These are phyloP conservation scores for Bidens hawaiensis DNA, from an alignment of 140 eudicot genomes.

Conservation along the genomic window DNA sequence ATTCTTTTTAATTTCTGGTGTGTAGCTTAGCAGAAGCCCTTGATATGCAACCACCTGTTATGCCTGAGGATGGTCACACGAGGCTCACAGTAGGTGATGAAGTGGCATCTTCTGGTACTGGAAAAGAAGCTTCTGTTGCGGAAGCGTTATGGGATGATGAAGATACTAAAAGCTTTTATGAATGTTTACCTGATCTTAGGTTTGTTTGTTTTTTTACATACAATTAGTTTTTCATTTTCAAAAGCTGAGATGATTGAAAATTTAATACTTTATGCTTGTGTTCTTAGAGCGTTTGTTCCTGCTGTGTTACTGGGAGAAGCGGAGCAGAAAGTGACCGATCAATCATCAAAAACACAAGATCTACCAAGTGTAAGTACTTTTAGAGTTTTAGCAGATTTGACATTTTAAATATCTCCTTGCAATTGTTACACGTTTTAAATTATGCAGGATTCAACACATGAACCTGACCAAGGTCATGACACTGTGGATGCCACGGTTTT, in stretches of 20 bases:
- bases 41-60: slow-evolving; percentile 91
- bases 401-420: background rate
- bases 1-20: background rate
- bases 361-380: slow-evolving; percentile 49
- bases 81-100: slow-evolving; percentile 87
- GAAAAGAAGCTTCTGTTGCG: slow-evolving; percentile 67
- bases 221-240: background rate
- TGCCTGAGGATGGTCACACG: slow-evolving; percentile 99
- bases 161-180: slow-evolving; percentile 90
- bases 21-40: slow-evolving; percentile 95
- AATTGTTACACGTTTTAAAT: background rate
- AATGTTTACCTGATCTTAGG: slow-evolving; percentile 94
- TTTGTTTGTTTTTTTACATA: slow-evolving; percentile 35
- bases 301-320: slow-evolving; percentile 94
- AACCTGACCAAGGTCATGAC: slow-evolving; percentile 69
- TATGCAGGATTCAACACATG: slow-evolving; percentile 52
- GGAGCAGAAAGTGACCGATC: slow-evolving; percentile 75
- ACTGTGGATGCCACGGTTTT: slow-evolving; percentile 43
- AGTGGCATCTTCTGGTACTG: slow-evolving; percentile 55
- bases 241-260: background rate
- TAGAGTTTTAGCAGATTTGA: background rate
- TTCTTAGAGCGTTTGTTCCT: slow-evolving; percentile 89
- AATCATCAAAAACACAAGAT: slow-evolving; percentile 65
- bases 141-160: slow-evolving; percentile 99
- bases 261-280: slow-evolving; percentile 18